These are phyloP conservation scores for Blastobotrys terrestris DNA, from an alignment of 805 yeast species.

Conservation along the genomic window DNA sequence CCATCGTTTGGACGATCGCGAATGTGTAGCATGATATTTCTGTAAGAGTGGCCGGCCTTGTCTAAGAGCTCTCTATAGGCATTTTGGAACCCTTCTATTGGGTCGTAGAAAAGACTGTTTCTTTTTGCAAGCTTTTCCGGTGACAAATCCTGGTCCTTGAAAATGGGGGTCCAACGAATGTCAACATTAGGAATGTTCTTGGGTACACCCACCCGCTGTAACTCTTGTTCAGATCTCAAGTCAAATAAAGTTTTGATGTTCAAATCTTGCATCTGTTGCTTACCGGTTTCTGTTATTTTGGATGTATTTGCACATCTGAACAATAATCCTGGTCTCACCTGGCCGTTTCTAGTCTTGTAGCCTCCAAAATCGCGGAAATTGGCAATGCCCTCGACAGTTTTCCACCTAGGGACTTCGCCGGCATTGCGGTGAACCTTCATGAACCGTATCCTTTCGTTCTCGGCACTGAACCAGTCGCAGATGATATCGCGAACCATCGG, in stretches of 20 bases:
- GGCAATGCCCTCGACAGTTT: conserved; percentile 55
- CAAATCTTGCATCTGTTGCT: conserved; percentile 33
- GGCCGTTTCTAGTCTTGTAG: conserved; percentile 38
- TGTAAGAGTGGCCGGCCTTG: conserved; percentile 43
- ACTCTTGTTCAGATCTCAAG: conserved; percentile 57
- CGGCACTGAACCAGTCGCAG: conserved; percentile 39
- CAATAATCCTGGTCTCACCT: conserved; percentile 44
- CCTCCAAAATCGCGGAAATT: conserved; percentile 84
- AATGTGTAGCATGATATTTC: conserved; percentile 46
- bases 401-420: conserved; percentile 50
- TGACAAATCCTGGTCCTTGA: conserved; percentile 46
- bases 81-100: conserved; percentile 55
- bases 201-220: conserved; percentile 37
- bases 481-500: conserved; percentile 45
- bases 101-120: conserved; percentile 45
- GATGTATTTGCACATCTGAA: conserved; percentile 62
- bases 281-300: conserved; percentile 47
- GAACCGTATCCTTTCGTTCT: conserved; percentile 50
- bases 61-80: conserved; percentile 56
- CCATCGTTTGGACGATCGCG: conserved; percentile 48
- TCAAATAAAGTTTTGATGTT: conserved; percentile 57
- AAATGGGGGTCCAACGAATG: conserved; percentile 54
- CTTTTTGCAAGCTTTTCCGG: conserved; percentile 59
- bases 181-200: conserved; percentile 38
- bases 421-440: conserved; percentile 33